Conservation (phyloP, 1,139 yeast genomes). For the Arxiozyma telluris region DNA sequence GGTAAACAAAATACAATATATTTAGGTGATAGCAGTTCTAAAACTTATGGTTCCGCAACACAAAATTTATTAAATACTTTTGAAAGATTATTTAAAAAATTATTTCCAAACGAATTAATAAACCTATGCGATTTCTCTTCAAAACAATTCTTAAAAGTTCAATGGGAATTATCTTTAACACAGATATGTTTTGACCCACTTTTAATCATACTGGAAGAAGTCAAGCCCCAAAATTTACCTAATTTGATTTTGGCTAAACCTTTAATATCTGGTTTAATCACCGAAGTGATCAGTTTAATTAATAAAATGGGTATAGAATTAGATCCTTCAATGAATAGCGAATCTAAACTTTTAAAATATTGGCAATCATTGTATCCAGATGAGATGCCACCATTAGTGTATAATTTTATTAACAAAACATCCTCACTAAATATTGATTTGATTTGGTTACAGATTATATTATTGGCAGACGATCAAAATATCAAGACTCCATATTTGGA, state of each 20-base stretch:
- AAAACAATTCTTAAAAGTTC: conserved; percentile 58
- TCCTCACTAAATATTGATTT: conserved; percentile 53
- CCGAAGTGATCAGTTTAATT: conserved; percentile 65
- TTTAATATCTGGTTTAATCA: conserved; percentile 65
- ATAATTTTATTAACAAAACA: conserved; percentile 23
- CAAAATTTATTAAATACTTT: conserved; percentile 22
- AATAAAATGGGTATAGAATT: conserved; percentile 64
- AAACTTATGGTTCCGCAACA: conserved; percentile 19
- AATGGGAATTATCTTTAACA: conserved; percentile 81
- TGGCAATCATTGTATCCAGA: conserved; percentile 38
- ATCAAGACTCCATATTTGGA: conserved; percentile 86
- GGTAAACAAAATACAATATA: conserved; percentile 12
- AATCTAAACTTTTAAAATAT: conserved; percentile 45
- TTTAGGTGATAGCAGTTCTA: conserved; percentile 20
- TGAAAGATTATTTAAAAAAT: conserved; percentile 23
- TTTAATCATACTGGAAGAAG: conserved; percentile 61
- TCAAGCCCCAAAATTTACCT: conserved; percentile 48
- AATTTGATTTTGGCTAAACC: conserved; percentile 77
- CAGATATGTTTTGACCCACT: conserved; percentile 71
- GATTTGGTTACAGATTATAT: conserved; percentile 71
- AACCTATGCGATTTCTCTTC: conserved; percentile 33
- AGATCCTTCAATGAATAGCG: conserved; percentile 34
- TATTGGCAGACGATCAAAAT: conserved; percentile 76
- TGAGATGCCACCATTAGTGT: conserved; percentile 23
- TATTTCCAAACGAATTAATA: conserved; percentile 33